Percentiles rank a stretch among this genome's conserved stretches.
Evolutionary conservation across 148 eudicot species (phyloP).

Genomic region (Spergularia marina): DNA sequence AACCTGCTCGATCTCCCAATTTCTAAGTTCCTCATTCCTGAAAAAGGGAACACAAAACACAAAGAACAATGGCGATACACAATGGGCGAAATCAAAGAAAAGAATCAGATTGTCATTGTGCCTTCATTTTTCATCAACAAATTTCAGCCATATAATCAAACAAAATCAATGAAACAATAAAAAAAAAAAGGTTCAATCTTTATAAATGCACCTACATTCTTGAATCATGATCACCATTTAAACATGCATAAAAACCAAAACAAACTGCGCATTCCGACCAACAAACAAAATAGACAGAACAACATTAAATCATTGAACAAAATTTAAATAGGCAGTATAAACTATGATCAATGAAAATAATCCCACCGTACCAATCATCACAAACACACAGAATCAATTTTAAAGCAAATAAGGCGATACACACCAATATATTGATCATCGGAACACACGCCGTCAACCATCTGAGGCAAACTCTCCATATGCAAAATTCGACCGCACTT

Average conservation of each 20-base stretch:
- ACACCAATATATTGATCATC: too few species aligned
- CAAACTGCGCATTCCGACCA: background rate
- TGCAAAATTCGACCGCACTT: too few species aligned
- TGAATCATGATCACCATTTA: slow-evolving; percentile 14
- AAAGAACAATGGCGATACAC: background rate
- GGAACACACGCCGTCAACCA: too few species aligned
- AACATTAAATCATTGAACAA: background rate
- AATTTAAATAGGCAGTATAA: background rate
- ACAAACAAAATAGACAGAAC: background rate
- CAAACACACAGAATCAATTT: background rate
- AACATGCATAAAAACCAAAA: background rate
- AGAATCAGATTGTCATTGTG: background rate
- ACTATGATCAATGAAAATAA: background rate
- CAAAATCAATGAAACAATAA: too few species aligned
- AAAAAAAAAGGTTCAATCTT: background rate
- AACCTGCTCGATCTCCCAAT: too few species aligned
- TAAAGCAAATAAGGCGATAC: too few species aligned
- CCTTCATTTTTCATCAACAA: background rate
- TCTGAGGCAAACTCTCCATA: too few species aligned
- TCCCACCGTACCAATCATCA: background rate
- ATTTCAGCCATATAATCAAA: background rate
- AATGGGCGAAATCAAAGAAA: background rate
- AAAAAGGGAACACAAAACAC: too few species aligned
- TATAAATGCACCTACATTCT: background rate
- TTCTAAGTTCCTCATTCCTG: too few species aligned